Percentiles rank a stretch among this genome's conserved stretches.
Conservation (phyloP, 75 land plant species). For the Ceratopteris richardii region DNA sequence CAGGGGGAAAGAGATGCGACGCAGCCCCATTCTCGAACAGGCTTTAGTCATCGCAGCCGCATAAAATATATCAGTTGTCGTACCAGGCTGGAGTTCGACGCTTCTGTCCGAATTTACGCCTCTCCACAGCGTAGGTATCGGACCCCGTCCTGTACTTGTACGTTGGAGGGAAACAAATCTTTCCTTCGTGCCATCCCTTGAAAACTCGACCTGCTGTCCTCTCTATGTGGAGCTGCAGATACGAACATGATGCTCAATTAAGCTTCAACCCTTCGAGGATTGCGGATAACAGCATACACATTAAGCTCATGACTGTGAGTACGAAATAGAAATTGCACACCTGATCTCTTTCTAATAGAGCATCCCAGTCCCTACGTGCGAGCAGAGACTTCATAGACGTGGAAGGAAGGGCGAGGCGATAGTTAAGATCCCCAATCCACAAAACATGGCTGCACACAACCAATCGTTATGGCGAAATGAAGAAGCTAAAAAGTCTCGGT, state of each 20-base stretch:
- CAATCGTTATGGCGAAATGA: background rate
- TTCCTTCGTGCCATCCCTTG: conserved; percentile 86
- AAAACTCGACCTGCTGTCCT: conserved; percentile 74
- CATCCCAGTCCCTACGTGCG: conserved; percentile 14
- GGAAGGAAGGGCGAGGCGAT: conserved; percentile 20
- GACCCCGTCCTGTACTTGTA: conserved; percentile 68
- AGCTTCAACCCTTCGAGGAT: background rate
- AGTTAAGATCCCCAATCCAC: conserved; percentile 36
- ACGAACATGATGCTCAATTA: background rate
- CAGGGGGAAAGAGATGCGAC: background rate
- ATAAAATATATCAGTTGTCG: background rate
- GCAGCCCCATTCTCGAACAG: background rate
- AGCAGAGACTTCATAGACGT: conserved; percentile 5
- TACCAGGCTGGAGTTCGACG: conserved; percentile 81
- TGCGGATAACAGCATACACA: background rate
- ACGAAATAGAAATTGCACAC: conserved; percentile 5
- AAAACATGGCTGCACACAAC: conserved; percentile 17
- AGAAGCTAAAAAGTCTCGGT: background rate
- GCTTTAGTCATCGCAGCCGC: background rate
- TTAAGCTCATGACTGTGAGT: background rate
- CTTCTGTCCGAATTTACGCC: conserved; percentile 43
- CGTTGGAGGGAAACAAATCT: conserved; percentile 74
- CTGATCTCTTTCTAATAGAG: conserved; percentile 24
- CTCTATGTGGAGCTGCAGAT: conserved; percentile 53
- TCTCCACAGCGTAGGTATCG: conserved; percentile 43